Conservation (phyloP, 345 rosid species). For the Lepidium sativum region DNA sequence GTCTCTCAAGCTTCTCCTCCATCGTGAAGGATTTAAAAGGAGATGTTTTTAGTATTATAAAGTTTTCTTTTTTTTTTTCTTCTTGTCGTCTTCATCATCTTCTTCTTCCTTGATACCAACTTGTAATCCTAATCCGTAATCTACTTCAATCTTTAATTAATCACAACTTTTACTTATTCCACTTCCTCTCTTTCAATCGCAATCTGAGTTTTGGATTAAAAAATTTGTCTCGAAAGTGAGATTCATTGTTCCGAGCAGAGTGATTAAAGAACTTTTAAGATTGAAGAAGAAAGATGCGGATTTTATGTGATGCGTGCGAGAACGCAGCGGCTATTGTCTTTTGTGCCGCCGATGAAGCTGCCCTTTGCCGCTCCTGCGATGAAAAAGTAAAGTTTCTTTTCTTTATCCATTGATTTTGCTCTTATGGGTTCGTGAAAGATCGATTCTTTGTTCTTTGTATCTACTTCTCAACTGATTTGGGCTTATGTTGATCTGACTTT, state of each 20-base stretch:
- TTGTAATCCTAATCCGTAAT: conserved; percentile 12
- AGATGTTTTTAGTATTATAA: background rate
- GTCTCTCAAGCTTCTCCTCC: conserved; percentile 9
- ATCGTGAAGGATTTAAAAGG: background rate
- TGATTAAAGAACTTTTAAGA: background rate
- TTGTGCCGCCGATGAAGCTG: conserved; percentile 89
- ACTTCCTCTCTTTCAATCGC: conserved; percentile 1
- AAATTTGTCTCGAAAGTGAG: background rate
- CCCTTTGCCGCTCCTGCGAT: conserved; percentile 77
- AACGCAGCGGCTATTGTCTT: conserved; percentile 74
- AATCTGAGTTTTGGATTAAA: conserved; percentile 2
- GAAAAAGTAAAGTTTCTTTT: conserved; percentile 36
- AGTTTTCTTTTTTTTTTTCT: background rate
- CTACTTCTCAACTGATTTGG: background rate
- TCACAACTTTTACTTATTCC: background rate
- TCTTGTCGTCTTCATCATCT: background rate
- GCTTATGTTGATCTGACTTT: background rate
- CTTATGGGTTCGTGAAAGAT: conserved; percentile 11
- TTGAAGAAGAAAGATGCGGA: conserved; percentile 40
- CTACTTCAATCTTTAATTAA: background rate
- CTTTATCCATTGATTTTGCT: background rate
- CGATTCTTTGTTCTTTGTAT: background rate
- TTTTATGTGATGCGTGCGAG: conserved; percentile 65
- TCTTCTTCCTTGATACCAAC: conserved; percentile 6
- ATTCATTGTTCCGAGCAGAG: conserved; percentile 4